phyloP scores from a whole-genome alignment of 768 basidiomycete genomes.

The Panaeolus cyanescens region DNA sequence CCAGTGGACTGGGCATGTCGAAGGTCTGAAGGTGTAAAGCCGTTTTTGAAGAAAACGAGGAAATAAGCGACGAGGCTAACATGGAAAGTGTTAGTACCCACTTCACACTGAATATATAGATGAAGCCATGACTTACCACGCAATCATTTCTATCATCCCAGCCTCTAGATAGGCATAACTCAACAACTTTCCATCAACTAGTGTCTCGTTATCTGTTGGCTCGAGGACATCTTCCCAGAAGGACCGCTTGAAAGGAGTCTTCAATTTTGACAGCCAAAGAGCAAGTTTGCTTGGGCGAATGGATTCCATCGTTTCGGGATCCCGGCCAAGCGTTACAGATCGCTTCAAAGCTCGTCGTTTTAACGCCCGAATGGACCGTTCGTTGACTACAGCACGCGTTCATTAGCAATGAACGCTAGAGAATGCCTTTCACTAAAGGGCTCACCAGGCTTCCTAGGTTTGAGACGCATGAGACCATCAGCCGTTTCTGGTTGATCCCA shows the following conservation, averaged over 20 bases:
- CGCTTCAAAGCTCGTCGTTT: slow-evolving; percentile 61
- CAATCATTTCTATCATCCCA: slow-evolving; percentile 60
- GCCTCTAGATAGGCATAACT: slow-evolving; percentile 71
- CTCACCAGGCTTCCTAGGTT: slow-evolving; percentile 64
- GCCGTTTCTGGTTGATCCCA: slow-evolving; percentile 71
- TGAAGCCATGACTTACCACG: slow-evolving; percentile 39
- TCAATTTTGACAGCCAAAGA: slow-evolving; percentile 36
- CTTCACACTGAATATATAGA: background rate
- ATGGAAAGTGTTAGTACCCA: background rate
- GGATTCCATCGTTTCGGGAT: slow-evolving; percentile 51
- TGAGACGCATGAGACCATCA: slow-evolving; percentile 69
- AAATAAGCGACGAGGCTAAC: slow-evolving; percentile 63
- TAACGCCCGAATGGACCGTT: slow-evolving; percentile 49
- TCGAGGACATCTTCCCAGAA: slow-evolving; percentile 65
- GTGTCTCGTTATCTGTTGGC: slow-evolving; percentile 52
- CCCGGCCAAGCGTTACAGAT: slow-evolving; percentile 52
- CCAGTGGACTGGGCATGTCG: slow-evolving; percentile 45
- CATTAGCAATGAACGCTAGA: background rate
- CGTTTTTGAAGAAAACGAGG: slow-evolving; percentile 63
- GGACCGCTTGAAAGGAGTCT: slow-evolving; percentile 53
- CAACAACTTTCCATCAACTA: slow-evolving; percentile 62
- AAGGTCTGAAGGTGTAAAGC: slow-evolving; percentile 63
- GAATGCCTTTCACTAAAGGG: background rate
- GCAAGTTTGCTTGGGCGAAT: slow-evolving; percentile 44
- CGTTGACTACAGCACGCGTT: slow-evolving; percentile 45